Evolutionary conservation across 768 basidiomycete genomes (phyloP), one percentile per base, ranked within the genome.

Genomic region (Tricholoma sp.): DNA sequence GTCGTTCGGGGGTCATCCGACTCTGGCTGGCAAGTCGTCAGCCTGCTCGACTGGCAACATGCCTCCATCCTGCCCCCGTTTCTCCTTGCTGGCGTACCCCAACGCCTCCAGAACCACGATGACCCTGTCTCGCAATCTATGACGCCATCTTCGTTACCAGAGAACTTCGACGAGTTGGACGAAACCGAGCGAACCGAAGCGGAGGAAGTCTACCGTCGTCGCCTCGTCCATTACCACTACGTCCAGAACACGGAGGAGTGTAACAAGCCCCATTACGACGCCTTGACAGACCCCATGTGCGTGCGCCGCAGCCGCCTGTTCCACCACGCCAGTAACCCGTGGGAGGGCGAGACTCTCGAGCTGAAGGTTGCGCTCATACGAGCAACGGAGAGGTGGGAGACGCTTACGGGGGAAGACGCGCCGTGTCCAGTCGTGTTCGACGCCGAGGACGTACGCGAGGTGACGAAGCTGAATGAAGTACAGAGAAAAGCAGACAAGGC

Each of bases 41-140:
- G 79, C 71, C 59, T 81, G 69, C 12, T 80, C 55, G 80, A 81
- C 75, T 82, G 79, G 81, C 80, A 83, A 72, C 79, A 82, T 68
- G 58, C 82, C 60, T 70, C 79, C 4, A 78, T 83, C 71, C 73
- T 82, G 29, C 80, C 81, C 65, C 22, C 60, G 60, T 83, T 78
- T 70, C 80, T 83, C 71, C 74, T 72, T 57, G 72, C 77, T 34
- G 71, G 75, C 60, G 67, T 78, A 66, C 80, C 80, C 43, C 16
- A 68, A 54, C 65, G 63, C 22, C 51, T 83, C 1, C 78, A 80
- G 71, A 82, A 82, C 71, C 66, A 79, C 63, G 71, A 69, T 64
- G 80, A 82, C 58, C 35, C 58, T 14, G 61, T 66, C 62, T 80
- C 73, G 62, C 70, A 75, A 57, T 54, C 57, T 58, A 66, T 80